phyloP scores from a whole-genome alignment of 768 basidiomycete genomes.

The Mycena alexandri region DNA sequence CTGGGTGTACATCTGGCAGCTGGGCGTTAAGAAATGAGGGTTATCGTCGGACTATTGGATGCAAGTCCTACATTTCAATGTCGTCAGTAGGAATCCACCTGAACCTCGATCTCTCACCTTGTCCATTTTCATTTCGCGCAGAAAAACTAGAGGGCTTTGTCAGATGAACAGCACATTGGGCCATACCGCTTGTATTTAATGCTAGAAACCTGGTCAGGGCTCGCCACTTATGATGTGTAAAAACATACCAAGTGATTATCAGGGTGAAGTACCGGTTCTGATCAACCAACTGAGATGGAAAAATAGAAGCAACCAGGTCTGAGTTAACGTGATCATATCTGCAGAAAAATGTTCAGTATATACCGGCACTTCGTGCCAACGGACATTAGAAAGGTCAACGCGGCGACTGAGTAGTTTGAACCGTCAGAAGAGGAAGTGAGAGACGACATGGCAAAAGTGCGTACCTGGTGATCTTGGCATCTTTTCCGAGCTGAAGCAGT shows the following conservation, averaged over 20 bases:
- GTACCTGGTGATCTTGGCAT: constrained; percentile 29
- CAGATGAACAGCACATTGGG: no score
- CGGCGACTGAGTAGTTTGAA: constrained; percentile 10
- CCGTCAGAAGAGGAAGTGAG: neutral
- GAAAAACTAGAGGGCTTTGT: neutral
- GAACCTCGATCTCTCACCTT: neutral
- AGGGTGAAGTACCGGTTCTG: constrained; percentile 29
- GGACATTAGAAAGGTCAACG: constrained; percentile 19
- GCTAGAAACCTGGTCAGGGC: neutral
- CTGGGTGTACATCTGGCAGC: constrained; percentile 24
- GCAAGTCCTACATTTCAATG: constrained; percentile 13
- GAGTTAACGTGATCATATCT: constrained; percentile 28
- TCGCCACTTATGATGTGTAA: no score
- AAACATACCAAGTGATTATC: constrained; percentile 19
- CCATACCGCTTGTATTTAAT: constrained; percentile 22
- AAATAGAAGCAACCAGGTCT: no score
- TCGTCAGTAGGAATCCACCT: neutral
- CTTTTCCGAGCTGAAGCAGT: constrained; percentile 4
- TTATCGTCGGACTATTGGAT: neutral
- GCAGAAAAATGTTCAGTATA: neutral
- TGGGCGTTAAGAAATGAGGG: neutral
- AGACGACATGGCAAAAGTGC: neutral
- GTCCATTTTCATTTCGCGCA: constrained; percentile 21
- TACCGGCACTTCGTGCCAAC: neutral
- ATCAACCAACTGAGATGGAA: no score